Conservation (phyloP, 2,329 filamentous ascomycete genomes). For the Colletotrichum ledebouriae region DNA sequence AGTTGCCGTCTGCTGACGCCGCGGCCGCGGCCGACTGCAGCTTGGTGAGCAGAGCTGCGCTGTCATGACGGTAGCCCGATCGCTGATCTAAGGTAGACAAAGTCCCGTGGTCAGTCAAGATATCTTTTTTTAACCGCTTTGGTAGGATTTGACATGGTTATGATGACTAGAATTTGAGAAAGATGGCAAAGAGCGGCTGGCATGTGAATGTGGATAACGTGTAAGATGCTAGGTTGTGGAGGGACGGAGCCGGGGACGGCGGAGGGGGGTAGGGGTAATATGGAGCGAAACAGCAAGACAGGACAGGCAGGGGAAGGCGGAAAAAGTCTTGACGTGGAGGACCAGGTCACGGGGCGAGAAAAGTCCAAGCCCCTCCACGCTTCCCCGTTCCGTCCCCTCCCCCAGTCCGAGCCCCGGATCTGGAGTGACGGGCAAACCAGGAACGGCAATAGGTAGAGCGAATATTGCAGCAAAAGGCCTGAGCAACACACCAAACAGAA, state of each 20-base stretch:
- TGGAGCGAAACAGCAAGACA: slow-evolving; percentile 26
- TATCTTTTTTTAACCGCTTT: neutral
- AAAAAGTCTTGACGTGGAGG: slow-evolving; percentile 35
- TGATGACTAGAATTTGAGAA: slow-evolving; percentile 18
- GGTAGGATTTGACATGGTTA: slow-evolving; percentile 23
- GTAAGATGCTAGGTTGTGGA: slow-evolving; percentile 37
- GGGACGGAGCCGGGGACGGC: slow-evolving; percentile 38
- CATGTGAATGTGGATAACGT: slow-evolving; percentile 45
- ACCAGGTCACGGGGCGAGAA: slow-evolving; percentile 37
- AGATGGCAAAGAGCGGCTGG: slow-evolving; percentile 29
- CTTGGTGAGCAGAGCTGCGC: slow-evolving; percentile 48
- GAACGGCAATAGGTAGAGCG: slow-evolving; percentile 42
- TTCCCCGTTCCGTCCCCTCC: slow-evolving; percentile 33
- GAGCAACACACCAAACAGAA: slow-evolving; percentile 14
- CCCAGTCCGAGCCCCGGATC: slow-evolving; percentile 38
- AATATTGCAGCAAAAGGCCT: neutral
- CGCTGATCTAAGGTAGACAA: slow-evolving; percentile 51
- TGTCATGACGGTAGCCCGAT: slow-evolving; percentile 53
- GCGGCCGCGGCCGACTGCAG: slow-evolving; percentile 46
- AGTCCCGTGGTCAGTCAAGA: slow-evolving; percentile 51
- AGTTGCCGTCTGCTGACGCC: slow-evolving; percentile 43
- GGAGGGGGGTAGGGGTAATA: slow-evolving; percentile 24
- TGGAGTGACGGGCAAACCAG: slow-evolving; percentile 24
- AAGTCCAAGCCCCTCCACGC: slow-evolving; percentile 27
- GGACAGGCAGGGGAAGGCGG: slow-evolving; percentile 19